Base-by-base conservation (phyloP, 371 early-diverging fungal genomes). In the Saksenaea vasiformis region DNA sequence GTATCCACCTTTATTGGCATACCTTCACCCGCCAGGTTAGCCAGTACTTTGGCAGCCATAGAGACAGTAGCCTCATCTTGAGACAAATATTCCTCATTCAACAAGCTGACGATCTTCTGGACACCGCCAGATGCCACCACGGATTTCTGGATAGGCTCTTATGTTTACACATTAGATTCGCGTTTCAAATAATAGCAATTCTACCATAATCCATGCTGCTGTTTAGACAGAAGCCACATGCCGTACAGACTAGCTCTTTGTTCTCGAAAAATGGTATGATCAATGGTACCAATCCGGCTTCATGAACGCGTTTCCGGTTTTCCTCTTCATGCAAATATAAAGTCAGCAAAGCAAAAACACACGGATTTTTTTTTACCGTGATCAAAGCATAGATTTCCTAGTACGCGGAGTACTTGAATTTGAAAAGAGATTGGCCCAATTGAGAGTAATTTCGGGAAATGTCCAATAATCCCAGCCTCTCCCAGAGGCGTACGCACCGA, bases 301-400 rank as follows among this genome's bases (percentile, higher is more conserved):
- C 86, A 11, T 80, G 74, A 0, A 92, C 79, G 22, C 73, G 78
- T 57, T 88, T 86, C 17, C 93, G 74, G 66, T 91, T 93, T 1
- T 68, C 76, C 61, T 90, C 93, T 91, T 39, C 39, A 39, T 39
- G 10, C 19, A 22, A 47, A 22, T 47, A 22, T 22, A 8, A 3
- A 22, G 51, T 47, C 19, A 55, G 17, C 19, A 54, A 19, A 56
- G 24, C 31, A 47, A n/a, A 37, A 3, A 51, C n/a, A 17, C 26
- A 51, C 11, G 39, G 17, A n/a, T 4, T 28, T 62, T 41, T 19
- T 10, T 58, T 63, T 81, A 91, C 93, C 91, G 67, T 91, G 78
- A 71, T 93, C 92, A 72, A 86, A 90, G 61, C 92, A 93, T 35
- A 91, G 71, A 64, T 93, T 93, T 15, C 90, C 93, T 27, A 91